A percentile compares a stretch with the other conserved stretches of the same genome.
Evolutionary conservation across 2,329 filamentous ascomycete genomes (phyloP).

Genomic region (Triangularia verruculosa): DNA sequence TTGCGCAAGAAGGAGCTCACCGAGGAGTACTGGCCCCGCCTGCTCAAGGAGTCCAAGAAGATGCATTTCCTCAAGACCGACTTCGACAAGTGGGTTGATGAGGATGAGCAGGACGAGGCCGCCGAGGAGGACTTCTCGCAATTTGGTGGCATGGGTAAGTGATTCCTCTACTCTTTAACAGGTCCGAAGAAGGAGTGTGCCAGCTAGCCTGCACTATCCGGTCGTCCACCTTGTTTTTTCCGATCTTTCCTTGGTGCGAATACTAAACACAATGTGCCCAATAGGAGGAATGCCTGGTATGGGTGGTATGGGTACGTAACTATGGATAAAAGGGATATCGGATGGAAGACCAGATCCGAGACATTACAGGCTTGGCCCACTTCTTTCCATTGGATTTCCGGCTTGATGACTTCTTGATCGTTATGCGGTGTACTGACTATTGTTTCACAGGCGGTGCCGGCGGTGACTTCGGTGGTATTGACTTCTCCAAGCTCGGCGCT

Average conservation of each 20-base stretch:
- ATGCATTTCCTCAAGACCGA: constrained; percentile 96
- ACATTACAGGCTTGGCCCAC: constrained; percentile 1
- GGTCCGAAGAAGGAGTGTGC: constrained; percentile 8
- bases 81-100: constrained; percentile 99
- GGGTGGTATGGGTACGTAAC: constrained; percentile 31
- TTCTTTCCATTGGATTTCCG: not conserved
- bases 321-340: not conserved
- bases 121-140: constrained; percentile 75
- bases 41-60: constrained; percentile 88
- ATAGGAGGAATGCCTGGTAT: constrained; percentile 50
- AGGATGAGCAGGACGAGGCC: constrained; percentile 95
- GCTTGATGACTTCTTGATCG: not conserved
- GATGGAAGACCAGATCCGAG: constrained; percentile 8
- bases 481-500: constrained; percentile 86
- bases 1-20: constrained; percentile 96
- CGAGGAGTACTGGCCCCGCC: constrained; percentile 91
- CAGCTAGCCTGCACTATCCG: constrained; percentile 13
- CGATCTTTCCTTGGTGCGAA: constrained; percentile 5
- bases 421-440: constrained; percentile 22
- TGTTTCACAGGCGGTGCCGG: constrained; percentile 33
- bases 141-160: constrained; percentile 62
- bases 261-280: constrained; percentile 13
- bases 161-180: constrained; percentile 9
- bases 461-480: constrained; percentile 80
- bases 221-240: not conserved